These are phyloP conservation scores for Ogataea minuta DNA, from an alignment of 805 yeast species.

Conservation along the genomic window DNA sequence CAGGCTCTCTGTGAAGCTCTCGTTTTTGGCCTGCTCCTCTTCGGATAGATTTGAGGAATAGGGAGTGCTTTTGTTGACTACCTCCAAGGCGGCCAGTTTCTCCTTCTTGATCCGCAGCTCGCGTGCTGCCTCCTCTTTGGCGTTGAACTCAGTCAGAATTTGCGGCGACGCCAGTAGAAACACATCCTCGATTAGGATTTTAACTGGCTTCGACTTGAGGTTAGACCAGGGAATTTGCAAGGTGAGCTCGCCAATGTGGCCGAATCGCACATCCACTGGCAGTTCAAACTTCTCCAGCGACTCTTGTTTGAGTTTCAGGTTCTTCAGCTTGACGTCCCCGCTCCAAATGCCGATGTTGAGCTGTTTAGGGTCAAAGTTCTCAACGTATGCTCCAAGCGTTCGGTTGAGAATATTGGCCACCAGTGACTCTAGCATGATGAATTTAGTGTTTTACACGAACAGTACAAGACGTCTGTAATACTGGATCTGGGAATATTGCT, in stretches of 20 bases:
- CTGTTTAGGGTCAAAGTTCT: slow-evolving; percentile 94
- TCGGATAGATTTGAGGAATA: slow-evolving; percentile 28
- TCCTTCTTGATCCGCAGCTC: slow-evolving; percentile 61
- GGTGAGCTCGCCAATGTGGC: slow-evolving; percentile 85
- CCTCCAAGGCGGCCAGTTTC: slow-evolving; percentile 64
- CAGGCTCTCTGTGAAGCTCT: slow-evolving; percentile 81
- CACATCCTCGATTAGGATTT: slow-evolving; percentile 81
- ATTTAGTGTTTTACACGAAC: neutral
- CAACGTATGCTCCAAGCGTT: slow-evolving; percentile 73
- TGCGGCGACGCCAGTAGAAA: slow-evolving; percentile 80
- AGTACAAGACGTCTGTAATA: neutral
- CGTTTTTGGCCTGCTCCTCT: slow-evolving; percentile 53
- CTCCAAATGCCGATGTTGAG: slow-evolving; percentile 95
- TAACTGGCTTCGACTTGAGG: slow-evolving; percentile 88
- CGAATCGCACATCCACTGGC: slow-evolving; percentile 85
- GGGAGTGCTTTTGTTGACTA: slow-evolving; percentile 48
- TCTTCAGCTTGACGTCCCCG: slow-evolving; percentile 87
- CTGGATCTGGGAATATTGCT: neutral
- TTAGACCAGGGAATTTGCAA: slow-evolving; percentile 97
- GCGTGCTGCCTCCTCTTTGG: slow-evolving; percentile 58
- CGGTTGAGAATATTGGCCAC: slow-evolving; percentile 63
- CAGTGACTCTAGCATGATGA: slow-evolving; percentile 27
- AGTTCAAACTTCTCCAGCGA: slow-evolving; percentile 82
- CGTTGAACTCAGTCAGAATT: slow-evolving; percentile 50
- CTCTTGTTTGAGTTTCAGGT: slow-evolving; percentile 79